phyloP scores from a whole-genome alignment of 208 protist genomes.

The Trypanosoma congolense region DNA sequence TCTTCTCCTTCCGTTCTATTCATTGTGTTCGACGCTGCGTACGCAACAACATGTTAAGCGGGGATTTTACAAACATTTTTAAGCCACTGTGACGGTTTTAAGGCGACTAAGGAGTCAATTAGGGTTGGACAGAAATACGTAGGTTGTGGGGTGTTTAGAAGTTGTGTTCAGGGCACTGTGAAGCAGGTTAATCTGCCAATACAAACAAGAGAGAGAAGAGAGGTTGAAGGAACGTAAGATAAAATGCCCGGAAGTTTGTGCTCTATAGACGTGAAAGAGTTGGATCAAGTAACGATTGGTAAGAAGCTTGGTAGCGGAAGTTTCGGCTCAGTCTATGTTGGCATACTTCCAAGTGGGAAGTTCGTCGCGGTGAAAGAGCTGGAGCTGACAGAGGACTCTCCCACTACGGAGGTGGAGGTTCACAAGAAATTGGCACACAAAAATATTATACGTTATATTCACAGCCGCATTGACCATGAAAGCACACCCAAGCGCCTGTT shows the following conservation, averaged over 20 bases:
- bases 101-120: too few relatives aligned
- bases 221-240: conserved; percentile 2
- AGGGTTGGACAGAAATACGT: too few relatives aligned
- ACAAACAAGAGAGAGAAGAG: too few relatives aligned
- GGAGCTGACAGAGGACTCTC: conserved; percentile 77
- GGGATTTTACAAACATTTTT: too few relatives aligned
- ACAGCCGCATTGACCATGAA: conserved; percentile 74
- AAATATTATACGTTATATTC: conserved; percentile 90
- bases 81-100: too few relatives aligned
- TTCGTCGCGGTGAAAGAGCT: conserved; percentile 90
- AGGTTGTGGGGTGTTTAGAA: too few relatives aligned
- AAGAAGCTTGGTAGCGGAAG: conserved; percentile 88
- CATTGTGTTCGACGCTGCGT: too few relatives aligned
- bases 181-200: too few relatives aligned
- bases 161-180: too few relatives aligned
- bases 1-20: too few relatives aligned
- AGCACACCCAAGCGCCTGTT: conserved; percentile 81
- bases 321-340: conserved; percentile 86
- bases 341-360: conserved; percentile 77
- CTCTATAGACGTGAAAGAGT: conserved; percentile 56
- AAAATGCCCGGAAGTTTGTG: conserved; percentile 23
- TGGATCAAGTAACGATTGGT: conserved; percentile 71
- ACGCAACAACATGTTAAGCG: too few relatives aligned
- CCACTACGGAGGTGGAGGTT: conserved; percentile 85
- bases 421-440: conserved; percentile 86